Base-by-base conservation (phyloP, 179 eudicot species). In the Camellia oleifera region DNA sequence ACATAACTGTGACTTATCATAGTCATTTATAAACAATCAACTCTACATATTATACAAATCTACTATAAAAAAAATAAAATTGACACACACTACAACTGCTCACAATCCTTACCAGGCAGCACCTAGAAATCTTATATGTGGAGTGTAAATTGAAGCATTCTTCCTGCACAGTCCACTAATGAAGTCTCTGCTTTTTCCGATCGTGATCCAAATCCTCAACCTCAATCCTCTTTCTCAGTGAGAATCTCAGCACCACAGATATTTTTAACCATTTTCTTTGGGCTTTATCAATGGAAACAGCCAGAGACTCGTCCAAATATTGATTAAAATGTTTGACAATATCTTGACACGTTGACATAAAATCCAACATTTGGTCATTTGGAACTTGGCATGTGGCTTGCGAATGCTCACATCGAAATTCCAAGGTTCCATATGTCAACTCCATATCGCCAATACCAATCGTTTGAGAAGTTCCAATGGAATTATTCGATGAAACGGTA, bases 371-470 rank as follows among this genome's bases (percentile, higher is more conserved):
- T 0, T 48, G 52, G 40, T 32, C 40, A 7, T 48, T 48, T 48
- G 8, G 52, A 48, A 4, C 52, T 48, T 48, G 14, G 23, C 32
- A 12, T 7, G 42, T 13, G 13, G 69, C 5, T 10, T 7, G 42
- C 7, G 69, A 64, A 9, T 9, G 85, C 65, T 84, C 84, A 68
- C 69, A 87, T 53, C 87, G 84, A 44, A 85, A 32, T 32, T 32
- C 40, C 40, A 32, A 32, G 40, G 40, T 32, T 32, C 40, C 40
- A 32, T 32, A 32, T 32, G 40, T 32, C 2, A 1, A 56, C 69
- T 88, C 87, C 72, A 86, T 64, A 78, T 76, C n/a, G 42, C 83
- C 88, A 40, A 81, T 66, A 52, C 79, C 52, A 48, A 7, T 4
- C 52, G 7, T 48, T 48, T 48, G 52, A 48, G 52, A 48, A 48